These are phyloP conservation scores for Euryodendron excelsum DNA, from an alignment of 148 eudicot genomes.

Conservation along the genomic window DNA sequence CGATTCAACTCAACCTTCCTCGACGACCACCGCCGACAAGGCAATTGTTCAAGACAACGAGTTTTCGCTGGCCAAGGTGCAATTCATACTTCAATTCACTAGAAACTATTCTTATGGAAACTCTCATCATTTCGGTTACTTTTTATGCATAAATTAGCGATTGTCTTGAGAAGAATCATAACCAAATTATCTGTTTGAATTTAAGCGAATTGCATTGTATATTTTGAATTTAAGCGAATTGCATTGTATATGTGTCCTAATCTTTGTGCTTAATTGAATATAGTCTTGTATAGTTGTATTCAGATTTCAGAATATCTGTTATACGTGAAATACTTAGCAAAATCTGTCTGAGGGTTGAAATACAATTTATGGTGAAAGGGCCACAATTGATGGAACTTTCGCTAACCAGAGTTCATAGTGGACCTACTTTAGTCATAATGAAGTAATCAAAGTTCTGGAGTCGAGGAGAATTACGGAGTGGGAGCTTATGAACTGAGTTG, in stretches of 20 bases:
- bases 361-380: no score
- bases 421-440: no score
- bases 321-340: no score
- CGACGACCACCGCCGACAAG: slow-evolving; percentile 37
- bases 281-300: background rate
- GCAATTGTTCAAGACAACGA: slow-evolving; percentile 56
- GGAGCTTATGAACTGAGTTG: background rate
- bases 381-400: no score
- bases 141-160: background rate
- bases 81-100: background rate
- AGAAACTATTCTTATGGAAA: background rate
- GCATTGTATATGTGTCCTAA: background rate
- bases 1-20: slow-evolving; percentile 62
- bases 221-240: no score
- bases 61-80: slow-evolving; percentile 71
- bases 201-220: background rate
- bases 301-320: background rate
- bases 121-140: background rate
- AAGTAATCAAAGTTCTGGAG: background rate
- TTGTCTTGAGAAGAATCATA: background rate
- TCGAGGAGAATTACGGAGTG: background rate
- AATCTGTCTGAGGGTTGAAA: no score
- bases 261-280: background rate
- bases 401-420: no score
- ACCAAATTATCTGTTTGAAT: background rate